Base-by-base conservation (phyloP, 257 asterid species). In the Penstemon barbatus region DNA sequence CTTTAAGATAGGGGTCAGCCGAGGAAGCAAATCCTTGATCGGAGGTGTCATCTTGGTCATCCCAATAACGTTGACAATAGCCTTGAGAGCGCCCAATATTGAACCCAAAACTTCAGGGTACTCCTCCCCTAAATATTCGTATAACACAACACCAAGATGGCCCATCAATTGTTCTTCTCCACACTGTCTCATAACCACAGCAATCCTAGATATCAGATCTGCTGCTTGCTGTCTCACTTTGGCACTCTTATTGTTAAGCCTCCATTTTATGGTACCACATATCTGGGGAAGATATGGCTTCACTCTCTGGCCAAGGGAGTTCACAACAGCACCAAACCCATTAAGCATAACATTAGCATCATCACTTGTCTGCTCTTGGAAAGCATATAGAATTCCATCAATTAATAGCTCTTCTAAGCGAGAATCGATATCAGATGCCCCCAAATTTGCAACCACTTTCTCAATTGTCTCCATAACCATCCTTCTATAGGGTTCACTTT, bases 391-490 rank as follows among this genome's bases (percentile, higher is more conserved):
- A 70, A 91, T 91, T 25, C 96, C 97, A 77, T 91, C 97, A 9
- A 91, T 91, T 65, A 91, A 79, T 40, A 91, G 84, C 78, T 91
- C 95, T 77, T 88, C 96, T 44, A 91, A 70, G 40, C 97, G 97
- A 43, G 89, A 73, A 82, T 91, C 95, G 44, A 91, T 89, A 76
- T 91, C 97, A 60, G 96, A 89, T 36, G 95, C 90, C 62, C 97
- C 96, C 71, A 91, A 78, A 72, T 91, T 91, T 5, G 88, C 79
- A n/a, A 91, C 97, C 78, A 91, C 97, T 75, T 89, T 91, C 85
- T 89, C 97, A 54, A 91, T 89, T 9, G 97, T 91, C 81, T 91
- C 97, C 97, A 91, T 91, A 45, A 91, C 97, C 97, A 91, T 91
- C 78, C 97, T 79, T 73, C 97, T 78, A 53, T 91, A 91, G 63